Conservation (phyloP, 2,329 filamentous ascomycete species). For the Tolypocladium tundrense region DNA sequence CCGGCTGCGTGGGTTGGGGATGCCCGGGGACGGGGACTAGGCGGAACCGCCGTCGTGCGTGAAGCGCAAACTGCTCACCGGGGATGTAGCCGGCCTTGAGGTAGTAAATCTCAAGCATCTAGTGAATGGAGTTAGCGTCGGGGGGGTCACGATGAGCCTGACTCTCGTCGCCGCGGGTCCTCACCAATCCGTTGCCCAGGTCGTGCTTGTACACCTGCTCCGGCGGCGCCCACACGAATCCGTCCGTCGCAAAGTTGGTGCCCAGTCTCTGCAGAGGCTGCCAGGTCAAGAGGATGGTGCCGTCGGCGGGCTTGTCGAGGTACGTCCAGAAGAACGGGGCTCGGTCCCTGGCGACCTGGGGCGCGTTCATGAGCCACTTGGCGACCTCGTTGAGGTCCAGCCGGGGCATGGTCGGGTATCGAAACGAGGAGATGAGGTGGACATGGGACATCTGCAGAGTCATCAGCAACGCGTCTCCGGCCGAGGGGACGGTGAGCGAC, state of each 20-base stretch:
- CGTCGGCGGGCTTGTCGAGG: constrained; percentile 71
- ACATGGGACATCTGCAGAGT: constrained; percentile 65
- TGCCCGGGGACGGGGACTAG: constrained; percentile 63
- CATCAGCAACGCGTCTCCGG: constrained; percentile 9
- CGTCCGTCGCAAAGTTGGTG: constrained; percentile 77
- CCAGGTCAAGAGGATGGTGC: constrained; percentile 78
- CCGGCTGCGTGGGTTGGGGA: constrained; percentile 58
- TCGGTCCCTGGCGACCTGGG: constrained; percentile 73
- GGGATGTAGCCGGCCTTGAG: constrained; percentile 73
- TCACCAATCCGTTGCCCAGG: constrained; percentile 48
- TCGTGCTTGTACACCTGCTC: constrained; percentile 72
- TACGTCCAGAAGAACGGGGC: constrained; percentile 92
- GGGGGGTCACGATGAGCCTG: constrained; percentile 1
- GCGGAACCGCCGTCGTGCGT: constrained; percentile 78
- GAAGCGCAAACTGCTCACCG: constrained; percentile 63
- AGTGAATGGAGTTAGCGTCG: not conserved
- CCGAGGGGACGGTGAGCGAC: not conserved
- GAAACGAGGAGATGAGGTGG: constrained; percentile 76
- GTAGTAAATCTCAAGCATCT: constrained; percentile 84
- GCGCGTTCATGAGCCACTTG: constrained; percentile 73
- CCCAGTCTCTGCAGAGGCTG: constrained; percentile 65
- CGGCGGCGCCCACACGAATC: constrained; percentile 78
- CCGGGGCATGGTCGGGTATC: constrained; percentile 64
- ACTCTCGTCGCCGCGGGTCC: constrained; percentile 8
- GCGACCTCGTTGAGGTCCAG: constrained; percentile 69